phyloP scores from a whole-genome alignment of 108 stramenopile species.

The Ochromonas danica region DNA sequence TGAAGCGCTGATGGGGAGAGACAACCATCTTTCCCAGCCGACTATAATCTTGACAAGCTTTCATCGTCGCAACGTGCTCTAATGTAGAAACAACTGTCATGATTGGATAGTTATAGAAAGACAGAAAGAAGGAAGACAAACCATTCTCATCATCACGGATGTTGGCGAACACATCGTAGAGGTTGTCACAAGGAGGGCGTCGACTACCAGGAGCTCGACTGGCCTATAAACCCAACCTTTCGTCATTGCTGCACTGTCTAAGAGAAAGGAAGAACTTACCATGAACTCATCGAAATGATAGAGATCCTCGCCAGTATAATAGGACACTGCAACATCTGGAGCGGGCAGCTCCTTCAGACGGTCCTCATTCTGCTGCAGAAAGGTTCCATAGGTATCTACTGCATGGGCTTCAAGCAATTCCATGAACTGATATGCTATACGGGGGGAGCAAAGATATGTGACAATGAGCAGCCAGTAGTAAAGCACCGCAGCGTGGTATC shows the following conservation, averaged over 20 bases:
- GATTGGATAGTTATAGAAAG: too few species aligned
- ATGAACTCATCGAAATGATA: conserved; percentile 83
- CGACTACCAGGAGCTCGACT: neutral
- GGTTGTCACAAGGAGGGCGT: conserved; percentile 50
- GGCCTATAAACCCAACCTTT: neutral
- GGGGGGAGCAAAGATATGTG: conserved; percentile 66
- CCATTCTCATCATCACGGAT: conserved; percentile 78
- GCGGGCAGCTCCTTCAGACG: conserved; percentile 63
- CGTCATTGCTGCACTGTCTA: too few species aligned
- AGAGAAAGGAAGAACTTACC: too few species aligned
- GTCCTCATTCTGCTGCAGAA: conserved; percentile 66
- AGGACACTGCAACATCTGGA: conserved; percentile 60
- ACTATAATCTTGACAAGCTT: neutral
- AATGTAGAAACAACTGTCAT: too few species aligned
- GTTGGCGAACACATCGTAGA: conserved; percentile 76
- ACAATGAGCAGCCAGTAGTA: conserved; percentile 79
- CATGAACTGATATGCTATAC: conserved; percentile 71
- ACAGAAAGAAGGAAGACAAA: too few species aligned
- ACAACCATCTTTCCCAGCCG: neutral
- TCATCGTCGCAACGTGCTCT: neutral
- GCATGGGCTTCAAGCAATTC: conserved; percentile 61
- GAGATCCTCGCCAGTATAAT: conserved; percentile 60
- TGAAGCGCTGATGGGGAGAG: neutral
- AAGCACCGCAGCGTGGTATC: conserved; percentile 80
- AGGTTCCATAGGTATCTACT: conserved; percentile 66